Conservation (phyloP, 345 rosid species). For the Orychophragmus violaceus region DNA sequence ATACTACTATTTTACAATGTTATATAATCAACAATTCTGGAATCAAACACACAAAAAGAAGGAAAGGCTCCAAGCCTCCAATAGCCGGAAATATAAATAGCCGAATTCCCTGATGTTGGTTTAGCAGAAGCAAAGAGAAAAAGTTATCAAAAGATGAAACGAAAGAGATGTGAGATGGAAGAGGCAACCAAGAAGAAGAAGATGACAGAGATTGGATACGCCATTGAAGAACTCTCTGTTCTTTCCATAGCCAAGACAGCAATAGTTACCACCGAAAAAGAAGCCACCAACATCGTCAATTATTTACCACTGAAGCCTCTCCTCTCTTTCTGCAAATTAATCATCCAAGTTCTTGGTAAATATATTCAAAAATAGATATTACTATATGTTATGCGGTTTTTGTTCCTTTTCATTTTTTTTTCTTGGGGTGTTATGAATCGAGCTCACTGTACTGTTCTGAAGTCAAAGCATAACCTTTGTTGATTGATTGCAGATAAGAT, state of each 20-base stretch:
- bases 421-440: background rate
- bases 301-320: slow-evolving; percentile 56
- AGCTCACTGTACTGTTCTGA: background rate
- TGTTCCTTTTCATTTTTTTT: background rate
- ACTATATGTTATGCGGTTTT: background rate
- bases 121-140: background rate
- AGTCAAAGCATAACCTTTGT: background rate
- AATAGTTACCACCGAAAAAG: slow-evolving; percentile 32
- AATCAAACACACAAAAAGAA: background rate
- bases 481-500: slow-evolving; percentile 72
- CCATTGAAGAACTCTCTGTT: slow-evolving; percentile 71
- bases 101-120: background rate
- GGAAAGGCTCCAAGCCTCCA: background rate
- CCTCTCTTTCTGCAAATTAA: slow-evolving; percentile 51
- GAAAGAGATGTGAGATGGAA: slow-evolving; percentile 54
- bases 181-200: slow-evolving; percentile 35
- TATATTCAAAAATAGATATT: background rate
- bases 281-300: slow-evolving; percentile 26
- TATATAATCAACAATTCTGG: background rate
- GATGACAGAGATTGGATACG: slow-evolving; percentile 61
- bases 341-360: slow-evolving; percentile 79
- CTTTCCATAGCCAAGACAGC: slow-evolving; percentile 28
- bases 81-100: slow-evolving; percentile 4
- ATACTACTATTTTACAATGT: background rate
- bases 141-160: slow-evolving; percentile 43